Base-by-base conservation (phyloP, 2,329 filamentous ascomycete genomes). In the Taxawa tesnikishii region DNA sequence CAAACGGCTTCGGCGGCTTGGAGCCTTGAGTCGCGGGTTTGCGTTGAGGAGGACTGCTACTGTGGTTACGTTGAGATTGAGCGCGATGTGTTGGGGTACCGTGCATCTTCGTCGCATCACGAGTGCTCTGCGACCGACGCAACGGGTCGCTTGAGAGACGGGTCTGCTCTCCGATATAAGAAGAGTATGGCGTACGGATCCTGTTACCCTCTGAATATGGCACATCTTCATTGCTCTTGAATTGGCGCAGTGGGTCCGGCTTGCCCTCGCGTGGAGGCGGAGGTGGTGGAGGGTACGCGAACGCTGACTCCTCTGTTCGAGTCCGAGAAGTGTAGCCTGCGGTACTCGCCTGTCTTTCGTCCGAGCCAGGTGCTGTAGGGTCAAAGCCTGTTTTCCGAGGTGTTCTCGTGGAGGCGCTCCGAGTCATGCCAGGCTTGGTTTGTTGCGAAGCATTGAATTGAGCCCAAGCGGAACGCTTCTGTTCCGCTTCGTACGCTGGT, bases 321-420 rank as follows among this genome's bases (percentile, higher is more conserved):
- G 28, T 29, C 9, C 32, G 29, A 23, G 34, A 28, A 15, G 30
- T 38, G 31, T 37, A 40, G 14, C 31, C 31, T 3, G 66, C 65
- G 9, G 64, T 66, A 36, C 63, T 40, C 14, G 70, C 70, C 48
- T 68, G 68, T 21, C 68, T 62, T 43, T 76, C 72, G 44, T 76
- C 72, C 21, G 63, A 68, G n/a, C 67, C 70, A 18, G 69, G 61
- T 5, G 61, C 62, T n/a, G 62, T 62, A 13, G 73, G 70, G 34
- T 73, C 67, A 45, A 75, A 77, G 4, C 70, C 72, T 27, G 60
- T 56, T 47, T 61, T 70, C 43, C 62, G 69, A 23, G 68, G 67
- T 3, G 61, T 56, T 31, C 53, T 48, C 3, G 54, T 52, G 31
- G 54, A 58, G 26, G 54, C 50, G 29, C 49, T 59, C 13, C 58